Evolutionary conservation across 441 rosid genomes (phyloP).

Genomic region (Pelargonium fulgidum): DNA sequence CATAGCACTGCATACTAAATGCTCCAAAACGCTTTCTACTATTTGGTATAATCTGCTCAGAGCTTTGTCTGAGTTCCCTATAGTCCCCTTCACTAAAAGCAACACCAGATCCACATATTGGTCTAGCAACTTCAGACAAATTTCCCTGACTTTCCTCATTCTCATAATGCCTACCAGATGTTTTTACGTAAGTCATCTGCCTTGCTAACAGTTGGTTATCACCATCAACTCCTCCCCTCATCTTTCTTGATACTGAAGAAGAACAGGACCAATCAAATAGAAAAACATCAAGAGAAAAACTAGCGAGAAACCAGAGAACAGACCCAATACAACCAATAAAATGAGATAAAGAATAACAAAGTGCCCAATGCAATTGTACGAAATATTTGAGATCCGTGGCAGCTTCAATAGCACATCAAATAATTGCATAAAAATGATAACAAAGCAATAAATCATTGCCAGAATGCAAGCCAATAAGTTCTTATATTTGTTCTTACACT

Average conservation of each 20-base stretch:
- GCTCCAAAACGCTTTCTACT: slow-evolving; percentile 39
- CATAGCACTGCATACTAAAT: slow-evolving; percentile 41
- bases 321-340: no score
- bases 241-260: background rate
- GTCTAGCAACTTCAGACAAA: slow-evolving; percentile 14
- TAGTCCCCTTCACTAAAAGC: slow-evolving; percentile 8
- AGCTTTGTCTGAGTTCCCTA: slow-evolving; percentile 16
- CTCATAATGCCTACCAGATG: background rate
- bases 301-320: no score
- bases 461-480: no score
- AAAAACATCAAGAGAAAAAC: no score
- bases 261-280: no score
- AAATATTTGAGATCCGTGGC: no score
- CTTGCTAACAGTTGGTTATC: background rate
- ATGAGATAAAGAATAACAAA: no score
- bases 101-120: slow-evolving; percentile 15
- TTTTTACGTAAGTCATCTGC: background rate
- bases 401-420: no score
- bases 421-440: no score
- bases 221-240: slow-evolving; percentile 6
- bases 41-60: slow-evolving; percentile 18
- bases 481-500: no score
- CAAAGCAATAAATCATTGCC: no score
- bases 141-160: slow-evolving; percentile 14
- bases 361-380: no score